These are phyloP conservation scores for Ambrosiella cleistominuta DNA, from an alignment of 2,329 filamentous ascomycete genomes.

Conservation along the genomic window DNA sequence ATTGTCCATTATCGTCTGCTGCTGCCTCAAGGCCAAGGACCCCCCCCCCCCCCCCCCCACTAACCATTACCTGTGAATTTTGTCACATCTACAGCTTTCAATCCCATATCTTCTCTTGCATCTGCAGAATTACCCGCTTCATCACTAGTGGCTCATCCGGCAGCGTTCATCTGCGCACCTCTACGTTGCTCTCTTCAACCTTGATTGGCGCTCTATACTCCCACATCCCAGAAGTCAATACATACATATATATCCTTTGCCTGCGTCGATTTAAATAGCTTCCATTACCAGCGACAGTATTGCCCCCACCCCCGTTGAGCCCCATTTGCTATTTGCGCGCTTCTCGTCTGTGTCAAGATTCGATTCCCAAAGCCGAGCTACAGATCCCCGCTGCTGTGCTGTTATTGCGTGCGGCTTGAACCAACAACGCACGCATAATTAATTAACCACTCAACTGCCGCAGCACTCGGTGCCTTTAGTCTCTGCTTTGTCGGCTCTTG, in stretches of 20 bases:
- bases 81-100: not conserved
- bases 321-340: slow-evolving; percentile 1
- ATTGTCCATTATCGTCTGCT: too few relatives aligned
- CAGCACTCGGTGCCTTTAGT: too few relatives aligned
- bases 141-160: not conserved
- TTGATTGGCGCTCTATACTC: not conserved
- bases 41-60: not conserved
- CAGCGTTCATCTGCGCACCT: not conserved
- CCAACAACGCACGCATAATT: not conserved
- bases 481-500: not conserved
- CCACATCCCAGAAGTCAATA: too few relatives aligned
- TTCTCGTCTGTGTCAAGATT: slow-evolving; percentile 1
- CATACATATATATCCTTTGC: not conserved
- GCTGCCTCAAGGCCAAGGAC: not conserved
- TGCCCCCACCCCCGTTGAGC: not conserved
- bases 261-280: not conserved
- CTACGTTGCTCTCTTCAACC: not conserved
- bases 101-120: not conserved
- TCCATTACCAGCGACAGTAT: not conserved
- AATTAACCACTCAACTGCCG: not conserved
- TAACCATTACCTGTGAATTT: not conserved
- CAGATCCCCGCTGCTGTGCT: slow-evolving; percentile 2
- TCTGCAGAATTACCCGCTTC: not conserved
- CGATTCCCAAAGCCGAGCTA: slow-evolving; percentile 1
- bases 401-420: not conserved